Base-by-base conservation (phyloP, 2,329 filamentous ascomycete genomes). In the Arthrocladium fulminans region DNA sequence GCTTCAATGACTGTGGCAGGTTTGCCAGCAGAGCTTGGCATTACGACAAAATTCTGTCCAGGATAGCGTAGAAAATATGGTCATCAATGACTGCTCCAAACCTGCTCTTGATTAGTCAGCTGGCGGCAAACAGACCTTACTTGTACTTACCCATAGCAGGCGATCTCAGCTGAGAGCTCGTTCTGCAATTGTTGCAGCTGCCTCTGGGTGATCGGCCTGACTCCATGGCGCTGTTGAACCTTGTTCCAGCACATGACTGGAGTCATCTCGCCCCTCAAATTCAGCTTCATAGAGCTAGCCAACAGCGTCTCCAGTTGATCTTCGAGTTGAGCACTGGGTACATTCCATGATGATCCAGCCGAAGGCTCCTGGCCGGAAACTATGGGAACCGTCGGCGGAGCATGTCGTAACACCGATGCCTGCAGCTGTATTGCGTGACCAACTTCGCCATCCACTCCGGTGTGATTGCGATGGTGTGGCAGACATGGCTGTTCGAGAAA, bases 181-280 rank as follows among this genome's bases (percentile, higher is more conserved):
- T 57, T 51, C 22, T 59, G 59, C 19, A 70, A 51, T 1, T 32
- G 49, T 8, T 55, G 49, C 4, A 69, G 49, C 4, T 49, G 52
- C 8, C 59, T 51, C 10, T 61, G 43, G 34, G 64, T 59, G 3
- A 69, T 48, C 1, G 52, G 55, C 2, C 57, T 54, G 24, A 68
- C 68, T 0, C 59, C 54, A 0, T 65, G 64, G 44, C 62, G 61
- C 3, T 50, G 44, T 4, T 62, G 62, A 17, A 70, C 59, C 19
- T 58, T 50, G 38, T 62, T 58, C 67, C 67, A 70, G 1, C 64
- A 65, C 47, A 69, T 65, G 7, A 67, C 59, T 0, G 67, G 67
- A 3, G 67, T 69, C 41, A 70, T 56, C 49, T 69, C 67, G 8
- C 61, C 63, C 9, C 54, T 54, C 6, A 62, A 52, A 19, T 55